Percentiles rank a stretch among this genome's conserved stretches.
Evolutionary conservation across 192 early-diverging fungal genomes (phyloP).

Genomic region (Mortierella antarctica): DNA sequence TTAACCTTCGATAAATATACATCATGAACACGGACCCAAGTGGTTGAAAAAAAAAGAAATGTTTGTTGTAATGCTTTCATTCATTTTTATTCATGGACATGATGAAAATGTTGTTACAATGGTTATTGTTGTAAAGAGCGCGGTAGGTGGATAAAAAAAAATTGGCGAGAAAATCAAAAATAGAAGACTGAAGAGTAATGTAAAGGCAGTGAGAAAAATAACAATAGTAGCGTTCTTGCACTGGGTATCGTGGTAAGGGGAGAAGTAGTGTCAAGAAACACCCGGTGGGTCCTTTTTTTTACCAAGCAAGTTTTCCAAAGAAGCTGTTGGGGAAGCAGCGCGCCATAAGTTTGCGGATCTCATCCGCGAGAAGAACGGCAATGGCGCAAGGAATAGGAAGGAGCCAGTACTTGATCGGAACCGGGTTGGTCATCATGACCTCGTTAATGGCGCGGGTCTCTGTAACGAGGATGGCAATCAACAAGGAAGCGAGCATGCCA

Average conservation of each 20-base stretch:
- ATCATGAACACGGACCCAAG: too few relatives aligned
- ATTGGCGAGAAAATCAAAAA: too few relatives aligned
- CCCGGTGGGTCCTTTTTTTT: slow-evolving; percentile 4
- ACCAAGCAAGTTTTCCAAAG: slow-evolving; percentile 41
- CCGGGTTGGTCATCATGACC: slow-evolving; percentile 63
- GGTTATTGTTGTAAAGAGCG: too few relatives aligned
- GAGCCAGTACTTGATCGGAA: slow-evolving; percentile 76
- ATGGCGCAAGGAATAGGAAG: slow-evolving; percentile 71
- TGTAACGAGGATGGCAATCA: slow-evolving; percentile 60
- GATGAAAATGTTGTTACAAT: too few relatives aligned
- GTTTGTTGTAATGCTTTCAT: too few relatives aligned
- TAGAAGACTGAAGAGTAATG: too few relatives aligned
- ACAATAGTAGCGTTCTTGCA: slow-evolving; percentile 13
- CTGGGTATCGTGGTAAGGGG: not conserved
- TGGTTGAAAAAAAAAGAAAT: too few relatives aligned
- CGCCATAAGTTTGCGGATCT: slow-evolving; percentile 69
- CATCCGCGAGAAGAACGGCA: slow-evolving; percentile 72
- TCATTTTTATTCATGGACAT: too few relatives aligned
- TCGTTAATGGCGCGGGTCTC: slow-evolving; percentile 64
- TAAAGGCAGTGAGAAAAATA: not conserved
- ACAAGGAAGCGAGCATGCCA: slow-evolving; percentile 60
- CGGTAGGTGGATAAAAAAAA: too few relatives aligned
- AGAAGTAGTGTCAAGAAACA: not conserved
- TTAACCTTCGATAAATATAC: too few relatives aligned
- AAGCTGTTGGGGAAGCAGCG: slow-evolving; percentile 34